A percentile compares a stretch with the other conserved stretches of the same genome.
Conservation (phyloP, 2,329 filamentous ascomycete species). For the Curvularia sp. region DNA sequence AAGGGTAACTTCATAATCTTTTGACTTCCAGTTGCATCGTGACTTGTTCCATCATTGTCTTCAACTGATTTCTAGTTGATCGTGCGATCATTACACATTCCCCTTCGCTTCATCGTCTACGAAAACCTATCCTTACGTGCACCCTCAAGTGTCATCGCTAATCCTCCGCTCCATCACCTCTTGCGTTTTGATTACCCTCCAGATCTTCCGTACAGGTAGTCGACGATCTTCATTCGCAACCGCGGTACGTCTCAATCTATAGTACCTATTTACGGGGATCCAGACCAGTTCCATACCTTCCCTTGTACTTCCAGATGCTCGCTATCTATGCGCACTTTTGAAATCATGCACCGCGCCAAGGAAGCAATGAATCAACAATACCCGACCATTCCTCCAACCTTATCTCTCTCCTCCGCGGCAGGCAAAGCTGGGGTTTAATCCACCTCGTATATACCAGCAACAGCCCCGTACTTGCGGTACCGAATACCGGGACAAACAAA, state of each 20-base stretch:
- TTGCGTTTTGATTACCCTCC: too few species aligned
- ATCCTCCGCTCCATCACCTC: too few species aligned
- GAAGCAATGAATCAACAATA: neutral
- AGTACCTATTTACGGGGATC: neutral
- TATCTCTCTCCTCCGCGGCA: neutral
- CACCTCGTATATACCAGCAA: neutral
- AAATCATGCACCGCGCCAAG: neutral
- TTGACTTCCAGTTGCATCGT: neutral
- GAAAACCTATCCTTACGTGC: too few species aligned
- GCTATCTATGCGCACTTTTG: neutral
- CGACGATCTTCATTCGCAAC: too few species aligned
- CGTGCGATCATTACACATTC: neutral
- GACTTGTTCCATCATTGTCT: neutral
- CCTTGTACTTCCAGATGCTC: neutral
- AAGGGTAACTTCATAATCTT: conserved; percentile 24
- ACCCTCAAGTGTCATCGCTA: neutral
- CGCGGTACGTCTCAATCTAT: neutral
- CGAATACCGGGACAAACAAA: neutral
- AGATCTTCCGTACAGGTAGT: too few species aligned
- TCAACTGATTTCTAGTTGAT: neutral
- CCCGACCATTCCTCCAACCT: neutral
- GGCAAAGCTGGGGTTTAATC: conserved; percentile 9
- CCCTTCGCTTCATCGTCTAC: neutral
- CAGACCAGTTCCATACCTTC: neutral
- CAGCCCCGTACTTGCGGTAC: neutral